Evolutionary conservation across 2,329 filamentous ascomycete genomes (phyloP).

Genomic region (Cladophialophora carrionii): DNA sequence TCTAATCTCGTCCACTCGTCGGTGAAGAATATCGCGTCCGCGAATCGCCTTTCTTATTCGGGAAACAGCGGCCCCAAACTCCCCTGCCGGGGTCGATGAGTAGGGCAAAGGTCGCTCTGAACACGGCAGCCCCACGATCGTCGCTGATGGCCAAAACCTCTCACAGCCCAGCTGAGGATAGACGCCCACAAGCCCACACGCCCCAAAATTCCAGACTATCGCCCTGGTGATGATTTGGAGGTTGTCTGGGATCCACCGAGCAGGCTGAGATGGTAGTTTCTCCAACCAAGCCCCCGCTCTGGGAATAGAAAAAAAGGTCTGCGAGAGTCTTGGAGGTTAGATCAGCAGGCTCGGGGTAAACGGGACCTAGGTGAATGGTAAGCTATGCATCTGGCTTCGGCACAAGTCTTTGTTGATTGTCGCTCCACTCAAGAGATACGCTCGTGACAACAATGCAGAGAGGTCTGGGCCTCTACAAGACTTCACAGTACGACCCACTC

Average conservation of each 20-base stretch:
- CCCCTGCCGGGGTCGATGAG: background rate
- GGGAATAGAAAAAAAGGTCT: background rate
- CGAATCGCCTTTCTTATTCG: background rate
- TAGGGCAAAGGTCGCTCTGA: background rate
- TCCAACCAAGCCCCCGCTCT: background rate
- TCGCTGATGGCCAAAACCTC: background rate
- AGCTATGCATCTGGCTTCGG: too few relatives aligned
- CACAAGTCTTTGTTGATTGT: background rate
- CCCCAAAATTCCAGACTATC: background rate
- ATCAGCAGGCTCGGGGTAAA: background rate
- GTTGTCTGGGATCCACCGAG: background rate
- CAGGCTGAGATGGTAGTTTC: background rate
- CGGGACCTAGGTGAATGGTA: background rate
- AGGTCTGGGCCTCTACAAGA: background rate
- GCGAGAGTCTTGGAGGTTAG: background rate
- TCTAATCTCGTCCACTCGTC: background rate
- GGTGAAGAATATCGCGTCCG: background rate
- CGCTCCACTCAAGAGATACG: background rate
- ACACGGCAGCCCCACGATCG: background rate
- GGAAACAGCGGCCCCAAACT: background rate
- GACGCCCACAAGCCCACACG: too few relatives aligned
- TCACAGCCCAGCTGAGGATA: background rate
- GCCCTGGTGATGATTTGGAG: background rate
- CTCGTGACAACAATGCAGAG: background rate
- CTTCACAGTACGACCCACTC: background rate